These are phyloP conservation scores for Aspergillus arachidicola DNA, from an alignment of 2,329 filamentous ascomycete species.

Conservation along the genomic window DNA sequence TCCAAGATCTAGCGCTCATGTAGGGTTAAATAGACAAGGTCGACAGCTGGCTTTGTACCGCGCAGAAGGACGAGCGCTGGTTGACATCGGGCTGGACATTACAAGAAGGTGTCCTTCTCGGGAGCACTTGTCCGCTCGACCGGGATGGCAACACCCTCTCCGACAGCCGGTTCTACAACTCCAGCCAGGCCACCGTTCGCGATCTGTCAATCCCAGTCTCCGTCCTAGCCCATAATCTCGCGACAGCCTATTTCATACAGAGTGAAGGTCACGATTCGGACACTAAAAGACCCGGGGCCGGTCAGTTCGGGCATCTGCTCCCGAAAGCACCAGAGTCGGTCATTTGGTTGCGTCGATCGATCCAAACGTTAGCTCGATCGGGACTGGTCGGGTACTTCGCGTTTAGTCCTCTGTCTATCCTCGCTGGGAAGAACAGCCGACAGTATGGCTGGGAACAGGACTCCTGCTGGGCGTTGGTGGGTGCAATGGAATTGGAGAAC, in stretches of 20 bases:
- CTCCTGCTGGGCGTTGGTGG: background rate
- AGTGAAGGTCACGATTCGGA: background rate
- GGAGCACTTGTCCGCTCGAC: background rate
- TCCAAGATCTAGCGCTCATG: fast-evolving
- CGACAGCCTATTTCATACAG: background rate
- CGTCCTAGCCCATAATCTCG: background rate
- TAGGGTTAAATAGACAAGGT: background rate
- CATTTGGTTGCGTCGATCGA: background rate
- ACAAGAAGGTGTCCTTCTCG: background rate
- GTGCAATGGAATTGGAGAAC: background rate
- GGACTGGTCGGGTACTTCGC: background rate
- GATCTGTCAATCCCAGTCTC: background rate
- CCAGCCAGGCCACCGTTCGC: background rate
- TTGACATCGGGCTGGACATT: background rate
- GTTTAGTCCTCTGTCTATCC: background rate
- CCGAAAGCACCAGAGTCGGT: background rate
- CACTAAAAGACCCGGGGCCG: background rate
- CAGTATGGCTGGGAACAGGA: background rate
- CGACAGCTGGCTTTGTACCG: background rate
- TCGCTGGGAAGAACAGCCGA: background rate
- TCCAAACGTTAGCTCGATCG: background rate
- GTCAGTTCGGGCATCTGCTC: background rate
- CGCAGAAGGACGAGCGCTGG: background rate
- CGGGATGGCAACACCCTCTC: background rate
- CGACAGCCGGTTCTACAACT: background rate